Evolutionary conservation across 2,329 filamentous ascomycete species (phyloP).

Genomic region (Pyrenophora teres): DNA sequence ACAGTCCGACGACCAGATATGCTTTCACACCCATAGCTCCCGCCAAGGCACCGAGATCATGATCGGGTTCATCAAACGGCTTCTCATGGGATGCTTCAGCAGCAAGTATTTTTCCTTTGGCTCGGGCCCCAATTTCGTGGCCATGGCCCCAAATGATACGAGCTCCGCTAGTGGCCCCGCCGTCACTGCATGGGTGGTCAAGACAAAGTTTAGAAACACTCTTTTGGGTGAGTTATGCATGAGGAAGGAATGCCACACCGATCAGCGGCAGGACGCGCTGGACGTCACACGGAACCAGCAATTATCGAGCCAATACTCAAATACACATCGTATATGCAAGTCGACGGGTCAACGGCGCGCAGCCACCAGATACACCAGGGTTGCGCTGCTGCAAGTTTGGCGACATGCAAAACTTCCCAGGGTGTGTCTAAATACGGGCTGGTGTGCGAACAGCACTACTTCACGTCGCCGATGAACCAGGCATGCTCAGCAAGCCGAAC

Average conservation of each 20-base stretch:
- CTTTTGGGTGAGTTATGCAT: constrained; percentile 1
- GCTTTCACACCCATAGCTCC: background rate
- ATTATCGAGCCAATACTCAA: background rate
- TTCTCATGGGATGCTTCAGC: background rate
- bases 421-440: background rate
- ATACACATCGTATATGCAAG: constrained; percentile 2
- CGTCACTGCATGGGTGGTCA: constrained; percentile 2
- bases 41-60: constrained; percentile 1
- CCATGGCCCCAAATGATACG: background rate
- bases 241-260: constrained; percentile 5
- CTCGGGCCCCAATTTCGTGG: background rate
- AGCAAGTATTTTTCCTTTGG: background rate
- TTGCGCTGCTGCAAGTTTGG: background rate
- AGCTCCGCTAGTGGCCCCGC: background rate
- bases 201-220: constrained; percentile 4
- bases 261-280: constrained; percentile 1
- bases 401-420: background rate
- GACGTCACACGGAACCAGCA: constrained; percentile 9
- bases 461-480: background rate
- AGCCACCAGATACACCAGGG: constrained; percentile 3
- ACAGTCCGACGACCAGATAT: background rate
- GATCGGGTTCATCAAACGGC: background rate
- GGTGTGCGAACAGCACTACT: constrained; percentile 3
- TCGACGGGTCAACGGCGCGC: constrained; percentile 4
- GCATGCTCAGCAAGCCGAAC: background rate